Percentiles rank a stretch among this genome's conserved stretches.
phyloP scores from a whole-genome alignment of 208 protist species.

The Blastocrithidia nonstop region DNA sequence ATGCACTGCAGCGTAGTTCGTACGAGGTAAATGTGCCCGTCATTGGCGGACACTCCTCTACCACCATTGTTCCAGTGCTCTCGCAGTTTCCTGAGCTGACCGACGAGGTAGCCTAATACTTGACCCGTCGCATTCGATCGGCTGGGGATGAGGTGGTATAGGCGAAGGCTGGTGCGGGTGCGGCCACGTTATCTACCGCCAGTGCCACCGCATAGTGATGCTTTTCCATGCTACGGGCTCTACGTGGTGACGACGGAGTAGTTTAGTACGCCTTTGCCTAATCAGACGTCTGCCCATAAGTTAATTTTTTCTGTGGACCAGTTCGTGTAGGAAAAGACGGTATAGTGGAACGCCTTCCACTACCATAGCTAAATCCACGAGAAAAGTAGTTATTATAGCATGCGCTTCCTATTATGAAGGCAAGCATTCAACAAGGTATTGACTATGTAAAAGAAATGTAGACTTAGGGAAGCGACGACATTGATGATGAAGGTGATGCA shows the following conservation, averaged over 20 bases:
- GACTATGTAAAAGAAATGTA: too few species aligned
- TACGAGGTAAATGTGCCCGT: conserved; percentile 72
- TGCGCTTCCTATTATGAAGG: too few species aligned
- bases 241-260: conserved; percentile 40
- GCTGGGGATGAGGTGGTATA: conserved; percentile 92
- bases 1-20: conserved; percentile 27
- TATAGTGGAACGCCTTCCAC: conserved; percentile 60
- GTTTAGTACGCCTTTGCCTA: too few species aligned
- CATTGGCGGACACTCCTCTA: conserved; percentile 91
- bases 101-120: conserved; percentile 28
- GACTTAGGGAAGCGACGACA: too few species aligned
- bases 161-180: conserved; percentile 92
- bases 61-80: conserved; percentile 90
- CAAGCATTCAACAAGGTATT: too few species aligned
- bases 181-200: conserved; percentile 94
- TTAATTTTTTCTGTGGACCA: too few species aligned
- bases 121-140: conserved; percentile 85
- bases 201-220: conserved; percentile 79
- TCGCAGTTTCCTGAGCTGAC: conserved; percentile 21
- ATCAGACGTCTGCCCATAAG: too few species aligned
- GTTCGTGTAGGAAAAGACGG: conserved; percentile 57
- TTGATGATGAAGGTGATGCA: too few species aligned
- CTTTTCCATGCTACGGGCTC: conserved; percentile 41
- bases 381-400: too few species aligned
- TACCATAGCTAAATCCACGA: conserved; percentile 19